phyloP scores from a whole-genome alignment of 805 yeast genomes.

The Saturnispora galanensis region DNA sequence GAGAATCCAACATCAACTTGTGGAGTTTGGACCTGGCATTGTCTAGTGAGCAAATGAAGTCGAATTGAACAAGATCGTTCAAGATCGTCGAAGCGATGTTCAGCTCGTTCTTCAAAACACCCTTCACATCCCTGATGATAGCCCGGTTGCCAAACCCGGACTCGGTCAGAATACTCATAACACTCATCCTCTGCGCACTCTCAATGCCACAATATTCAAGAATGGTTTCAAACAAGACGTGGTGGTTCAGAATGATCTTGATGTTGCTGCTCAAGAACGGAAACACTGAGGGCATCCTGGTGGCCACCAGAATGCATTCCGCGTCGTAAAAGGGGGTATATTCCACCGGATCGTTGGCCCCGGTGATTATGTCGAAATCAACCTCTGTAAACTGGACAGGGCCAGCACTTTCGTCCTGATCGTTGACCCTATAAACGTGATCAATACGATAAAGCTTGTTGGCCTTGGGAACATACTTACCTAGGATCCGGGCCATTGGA shows the following conservation, averaged over 20 bases:
- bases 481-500: constrained; percentile 80
- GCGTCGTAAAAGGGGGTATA: constrained; percentile 61
- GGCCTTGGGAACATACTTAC: constrained; percentile 45
- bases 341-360: constrained; percentile 20
- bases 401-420: constrained; percentile 49
- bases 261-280: constrained; percentile 58
- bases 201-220: constrained; percentile 77
- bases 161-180: constrained; percentile 65
- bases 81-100: constrained; percentile 73
- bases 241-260: constrained; percentile 64
- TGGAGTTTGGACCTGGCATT: constrained; percentile 53
- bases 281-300: constrained; percentile 55
- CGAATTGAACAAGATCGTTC: constrained; percentile 73
- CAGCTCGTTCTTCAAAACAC: constrained; percentile 46
- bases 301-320: constrained; percentile 74
- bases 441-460: constrained; percentile 67
- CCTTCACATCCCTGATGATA: constrained; percentile 47
- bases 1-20: constrained; percentile 67
- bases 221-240: constrained; percentile 65
- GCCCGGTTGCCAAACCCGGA: constrained; percentile 50
- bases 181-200: constrained; percentile 59
- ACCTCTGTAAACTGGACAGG: constrained; percentile 74
- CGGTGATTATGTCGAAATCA: constrained; percentile 72
- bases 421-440: constrained; percentile 67
- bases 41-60: constrained; percentile 62